Percentiles rank a stretch among this genome's conserved stretches.
Evolutionary conservation across 2,329 filamentous ascomycete species (phyloP).

Genomic region (Colletotrichum filicis): DNA sequence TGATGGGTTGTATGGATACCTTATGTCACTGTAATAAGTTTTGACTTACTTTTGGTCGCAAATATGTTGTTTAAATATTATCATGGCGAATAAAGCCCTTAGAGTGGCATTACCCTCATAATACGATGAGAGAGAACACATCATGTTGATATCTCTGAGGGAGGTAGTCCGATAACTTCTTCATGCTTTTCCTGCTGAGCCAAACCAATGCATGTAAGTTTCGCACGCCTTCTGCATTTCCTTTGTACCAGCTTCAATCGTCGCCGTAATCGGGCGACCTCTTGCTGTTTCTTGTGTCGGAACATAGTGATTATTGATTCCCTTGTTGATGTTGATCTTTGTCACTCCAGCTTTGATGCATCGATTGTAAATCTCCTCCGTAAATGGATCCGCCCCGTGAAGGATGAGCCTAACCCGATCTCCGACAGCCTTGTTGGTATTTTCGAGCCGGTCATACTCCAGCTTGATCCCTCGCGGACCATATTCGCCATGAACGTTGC

Average conservation of each 20-base stretch:
- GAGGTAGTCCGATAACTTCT: background rate
- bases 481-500: slow-evolving; percentile 81
- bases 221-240: slow-evolving; percentile 61
- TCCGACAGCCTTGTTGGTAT: background rate
- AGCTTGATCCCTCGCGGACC: slow-evolving; percentile 71
- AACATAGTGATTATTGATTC: slow-evolving; percentile 54
- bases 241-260: slow-evolving; percentile 57
- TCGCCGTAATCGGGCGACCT: background rate
- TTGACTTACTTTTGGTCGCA: too few species aligned
- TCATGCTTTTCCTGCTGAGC: slow-evolving; percentile 56
- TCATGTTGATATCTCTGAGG: background rate
- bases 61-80: too few species aligned
- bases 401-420: slow-evolving; percentile 57
- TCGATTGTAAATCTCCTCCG: slow-evolving; percentile 53
- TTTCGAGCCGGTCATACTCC: slow-evolving; percentile 58
- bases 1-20: too few species aligned
- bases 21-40: too few species aligned
- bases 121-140: background rate
- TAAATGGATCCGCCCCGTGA: slow-evolving; percentile 61
- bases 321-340: slow-evolving; percentile 64
- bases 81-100: too few species aligned
- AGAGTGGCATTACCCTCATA: too few species aligned
- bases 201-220: slow-evolving; percentile 56
- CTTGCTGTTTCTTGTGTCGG: background rate
- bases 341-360: slow-evolving; percentile 58